phyloP scores from a whole-genome alignment of 2,329 filamentous ascomycete genomes.

The Penicillium sp. region DNA sequence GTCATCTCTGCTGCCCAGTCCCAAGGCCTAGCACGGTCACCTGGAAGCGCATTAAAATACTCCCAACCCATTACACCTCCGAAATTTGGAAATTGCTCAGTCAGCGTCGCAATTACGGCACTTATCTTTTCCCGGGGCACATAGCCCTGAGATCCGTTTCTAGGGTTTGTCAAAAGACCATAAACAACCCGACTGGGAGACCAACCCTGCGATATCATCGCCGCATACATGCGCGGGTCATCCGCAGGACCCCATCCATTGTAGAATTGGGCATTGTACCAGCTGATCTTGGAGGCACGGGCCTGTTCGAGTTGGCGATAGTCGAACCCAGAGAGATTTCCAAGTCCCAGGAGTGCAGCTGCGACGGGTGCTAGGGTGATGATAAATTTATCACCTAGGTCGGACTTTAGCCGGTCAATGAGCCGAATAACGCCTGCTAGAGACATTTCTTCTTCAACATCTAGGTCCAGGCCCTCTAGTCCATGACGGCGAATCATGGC shows the following conservation, averaged over 20 bases:
- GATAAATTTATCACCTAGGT: conserved; percentile 62
- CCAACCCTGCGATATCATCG: conserved; percentile 65
- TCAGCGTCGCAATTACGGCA: conserved; percentile 61
- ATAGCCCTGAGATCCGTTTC: conserved; percentile 68
- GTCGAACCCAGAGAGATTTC: conserved; percentile 76
- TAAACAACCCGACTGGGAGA: conserved; percentile 73
- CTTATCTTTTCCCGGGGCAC: conserved; percentile 64
- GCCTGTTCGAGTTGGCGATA: conserved; percentile 75
- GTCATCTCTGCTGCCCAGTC: conserved; percentile 77
- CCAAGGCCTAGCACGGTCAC: conserved; percentile 67
- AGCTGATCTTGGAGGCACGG: conserved; percentile 69
- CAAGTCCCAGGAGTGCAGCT: conserved; percentile 67
- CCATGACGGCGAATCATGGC: conserved; percentile 64
- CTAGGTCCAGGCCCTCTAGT: conserved; percentile 74
- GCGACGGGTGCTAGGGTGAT: conserved; percentile 84
- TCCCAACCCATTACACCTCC: conserved; percentile 96
- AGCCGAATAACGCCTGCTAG: conserved; percentile 68
- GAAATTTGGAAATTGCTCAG: conserved; percentile 68
- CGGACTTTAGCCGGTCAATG: conserved; percentile 66
- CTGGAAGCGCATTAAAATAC: conserved; percentile 82
- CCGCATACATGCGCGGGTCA: conserved; percentile 49
- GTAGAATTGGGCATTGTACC: conserved; percentile 95
- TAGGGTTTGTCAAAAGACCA: conserved; percentile 78
- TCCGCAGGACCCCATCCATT: conserved; percentile 79
- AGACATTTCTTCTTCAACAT: conserved; percentile 78